These are phyloP conservation scores for Scolecobasidium constrictum DNA, from an alignment of 2,329 filamentous ascomycete species.

Conservation along the genomic window DNA sequence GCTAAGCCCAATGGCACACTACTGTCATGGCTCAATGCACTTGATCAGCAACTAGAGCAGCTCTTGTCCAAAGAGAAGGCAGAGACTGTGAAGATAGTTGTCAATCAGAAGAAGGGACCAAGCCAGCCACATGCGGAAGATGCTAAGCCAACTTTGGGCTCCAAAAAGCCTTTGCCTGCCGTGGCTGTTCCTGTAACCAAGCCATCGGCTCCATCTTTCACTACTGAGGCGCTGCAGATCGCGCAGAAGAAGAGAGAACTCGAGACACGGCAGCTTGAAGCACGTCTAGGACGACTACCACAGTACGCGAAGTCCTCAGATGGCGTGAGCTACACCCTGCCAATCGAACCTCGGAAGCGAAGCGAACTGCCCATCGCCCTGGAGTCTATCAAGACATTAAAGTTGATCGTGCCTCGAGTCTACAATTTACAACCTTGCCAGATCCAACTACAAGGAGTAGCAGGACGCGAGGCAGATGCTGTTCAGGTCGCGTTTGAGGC, in stretches of 20 bases:
- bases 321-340: conserved; percentile 58
- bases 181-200: not conserved
- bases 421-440: conserved; percentile 62
- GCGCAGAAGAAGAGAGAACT: conserved; percentile 53
- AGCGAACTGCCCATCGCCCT: conserved; percentile 50
- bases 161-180: not conserved
- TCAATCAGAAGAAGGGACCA: conserved; percentile 26
- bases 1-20: conserved; percentile 46
- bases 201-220: conserved; percentile 28
- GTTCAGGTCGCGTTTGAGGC: conserved; percentile 56
- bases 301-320: conserved; percentile 59
- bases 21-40: conserved; percentile 53
- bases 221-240: conserved; percentile 47
- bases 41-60: conserved; percentile 62
- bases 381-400: conserved; percentile 50
- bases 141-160: not conserved
- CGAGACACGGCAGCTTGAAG: conserved; percentile 63
- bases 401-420: conserved; percentile 56
- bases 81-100: conserved; percentile 60
- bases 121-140: not conserved
- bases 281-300: conserved; percentile 57
- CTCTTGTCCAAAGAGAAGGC: conserved; percentile 60
- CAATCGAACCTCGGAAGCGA: conserved; percentile 54
- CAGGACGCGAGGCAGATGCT: conserved; percentile 47
- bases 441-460: conserved; percentile 54